Percentiles rank a stretch among this genome's conserved stretches.
Evolutionary conservation across 108 stramenopile species (phyloP).

Genomic region (Discostella pseudostelligera): DNA sequence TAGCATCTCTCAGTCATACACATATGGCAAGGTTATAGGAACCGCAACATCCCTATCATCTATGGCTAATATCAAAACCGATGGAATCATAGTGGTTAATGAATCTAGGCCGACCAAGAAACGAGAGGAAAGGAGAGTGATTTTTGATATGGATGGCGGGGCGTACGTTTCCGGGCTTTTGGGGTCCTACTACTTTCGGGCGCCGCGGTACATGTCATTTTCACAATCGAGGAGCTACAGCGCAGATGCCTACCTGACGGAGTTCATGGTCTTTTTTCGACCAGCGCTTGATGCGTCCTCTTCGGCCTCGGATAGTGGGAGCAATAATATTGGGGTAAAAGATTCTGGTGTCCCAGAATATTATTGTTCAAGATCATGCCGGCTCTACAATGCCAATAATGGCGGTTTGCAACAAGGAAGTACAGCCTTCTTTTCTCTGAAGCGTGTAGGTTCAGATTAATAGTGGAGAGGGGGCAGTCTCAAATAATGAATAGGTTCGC

Average conservation of each 20-base stretch:
- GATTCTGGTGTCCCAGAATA: conserved; percentile 12
- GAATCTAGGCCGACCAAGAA: conserved; percentile 26
- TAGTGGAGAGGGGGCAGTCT: too few relatives aligned
- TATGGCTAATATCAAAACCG: conserved; percentile 19
- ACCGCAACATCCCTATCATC: conserved; percentile 27
- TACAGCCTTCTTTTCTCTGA: conserved; percentile 49
- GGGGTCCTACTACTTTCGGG: conserved; percentile 35
- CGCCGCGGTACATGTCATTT: conserved; percentile 43
- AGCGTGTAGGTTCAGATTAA: not conserved
- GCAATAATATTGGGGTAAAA: conserved; percentile 1
- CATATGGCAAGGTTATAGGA: conserved; percentile 29
- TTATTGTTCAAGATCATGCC: conserved; percentile 39
- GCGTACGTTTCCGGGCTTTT: conserved; percentile 41
- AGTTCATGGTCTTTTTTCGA: conserved; percentile 38
- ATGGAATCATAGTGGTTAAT: conserved; percentile 33
- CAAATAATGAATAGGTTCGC: too few relatives aligned
- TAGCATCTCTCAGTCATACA: conserved; percentile 45
- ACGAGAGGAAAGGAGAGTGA: conserved; percentile 30
- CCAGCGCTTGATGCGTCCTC: not conserved
- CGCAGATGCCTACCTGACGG: conserved; percentile 31
- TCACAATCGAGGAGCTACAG: conserved; percentile 19
- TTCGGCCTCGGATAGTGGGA: not conserved
- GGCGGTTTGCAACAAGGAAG: conserved; percentile 44
- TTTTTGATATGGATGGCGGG: conserved; percentile 40
- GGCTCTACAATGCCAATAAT: conserved; percentile 35